Percentiles rank a stretch among this genome's conserved stretches.
These are phyloP conservation scores for Lyophyllum atratum DNA, from an alignment of 768 basidiomycete species.

Conservation along the genomic window DNA sequence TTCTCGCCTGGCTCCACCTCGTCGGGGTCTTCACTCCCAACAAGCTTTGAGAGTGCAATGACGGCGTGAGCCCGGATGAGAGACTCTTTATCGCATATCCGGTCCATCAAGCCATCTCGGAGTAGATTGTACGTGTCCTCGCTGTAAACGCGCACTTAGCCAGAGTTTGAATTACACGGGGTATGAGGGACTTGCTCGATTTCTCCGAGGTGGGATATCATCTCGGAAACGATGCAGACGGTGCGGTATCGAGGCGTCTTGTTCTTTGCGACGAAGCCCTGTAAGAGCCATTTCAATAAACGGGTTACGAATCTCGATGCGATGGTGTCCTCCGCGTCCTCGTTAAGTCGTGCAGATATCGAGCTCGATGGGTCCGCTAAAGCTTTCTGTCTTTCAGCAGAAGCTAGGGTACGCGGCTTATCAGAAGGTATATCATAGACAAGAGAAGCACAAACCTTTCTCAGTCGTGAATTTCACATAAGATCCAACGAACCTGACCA, in stretches of 20 bases:
- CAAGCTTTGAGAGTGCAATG: constrained; percentile 76
- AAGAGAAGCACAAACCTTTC: constrained; percentile 62
- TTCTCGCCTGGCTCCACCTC: constrained; percentile 50
- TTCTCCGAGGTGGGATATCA: constrained; percentile 84
- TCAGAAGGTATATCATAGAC: background rate
- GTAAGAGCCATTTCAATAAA: constrained; percentile 71
- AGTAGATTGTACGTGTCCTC: constrained; percentile 80
- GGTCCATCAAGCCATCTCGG: constrained; percentile 67
- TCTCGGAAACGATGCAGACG: constrained; percentile 80
- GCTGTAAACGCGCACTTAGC: constrained; percentile 39
- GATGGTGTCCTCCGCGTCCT: constrained; percentile 66
- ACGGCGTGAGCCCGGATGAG: constrained; percentile 84
- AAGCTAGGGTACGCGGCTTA: constrained; percentile 18
- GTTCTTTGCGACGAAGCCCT: constrained; percentile 89
- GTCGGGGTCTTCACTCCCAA: constrained; percentile 66
- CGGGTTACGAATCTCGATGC: constrained; percentile 68
- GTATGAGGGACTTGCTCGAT: constrained; percentile 66
- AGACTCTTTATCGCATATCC: constrained; percentile 86
- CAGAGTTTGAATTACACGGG: background rate
- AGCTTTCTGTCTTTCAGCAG: constrained; percentile 31
- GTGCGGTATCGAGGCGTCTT: constrained; percentile 84
- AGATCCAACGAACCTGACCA: constrained; percentile 82
- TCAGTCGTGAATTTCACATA: constrained; percentile 83
- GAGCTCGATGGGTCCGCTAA: constrained; percentile 27
- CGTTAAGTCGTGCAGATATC: constrained; percentile 24